Evolutionary conservation across 2,329 filamentous ascomycete genomes (phyloP).

Genomic region (Nemania sp.): DNA sequence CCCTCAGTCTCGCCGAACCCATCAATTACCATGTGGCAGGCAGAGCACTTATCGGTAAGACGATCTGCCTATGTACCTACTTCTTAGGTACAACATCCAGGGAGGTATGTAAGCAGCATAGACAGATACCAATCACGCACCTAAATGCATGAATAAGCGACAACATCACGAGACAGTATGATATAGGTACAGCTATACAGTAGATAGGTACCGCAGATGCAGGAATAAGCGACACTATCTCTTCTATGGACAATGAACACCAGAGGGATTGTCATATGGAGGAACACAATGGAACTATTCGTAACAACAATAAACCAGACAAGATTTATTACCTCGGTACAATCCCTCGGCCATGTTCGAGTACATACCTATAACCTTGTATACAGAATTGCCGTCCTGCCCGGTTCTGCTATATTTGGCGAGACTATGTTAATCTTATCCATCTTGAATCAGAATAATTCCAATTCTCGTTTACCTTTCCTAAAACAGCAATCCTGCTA

Average conservation of each 20-base stretch:
- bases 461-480: slow-evolving; percentile 5
- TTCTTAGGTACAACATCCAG: not conserved
- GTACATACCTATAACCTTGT: too few relatives aligned
- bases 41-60: not conserved
- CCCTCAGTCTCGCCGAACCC: not conserved
- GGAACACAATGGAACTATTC: not conserved
- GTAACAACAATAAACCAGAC: not conserved
- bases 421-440: slow-evolving; percentile 16
- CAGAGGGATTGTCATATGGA: too few relatives aligned
- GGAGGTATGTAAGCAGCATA: not conserved
- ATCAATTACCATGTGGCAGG: not conserved
- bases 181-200: not conserved
- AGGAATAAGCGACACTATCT: not conserved
- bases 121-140: not conserved
- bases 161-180: not conserved
- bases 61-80: too few relatives aligned
- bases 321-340: not conserved
- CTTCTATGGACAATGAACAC: too few relatives aligned
- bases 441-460: slow-evolving; percentile 16
- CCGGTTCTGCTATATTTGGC: slow-evolving; percentile 27
- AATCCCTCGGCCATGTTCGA: slow-evolving; percentile 14
- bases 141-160: not conserved
- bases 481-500: slow-evolving; percentile 25
- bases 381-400: not conserved
- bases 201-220: not conserved